Evolutionary conservation across 768 basidiomycete species (phyloP).

Genomic region (Auricularia sp.): DNA sequence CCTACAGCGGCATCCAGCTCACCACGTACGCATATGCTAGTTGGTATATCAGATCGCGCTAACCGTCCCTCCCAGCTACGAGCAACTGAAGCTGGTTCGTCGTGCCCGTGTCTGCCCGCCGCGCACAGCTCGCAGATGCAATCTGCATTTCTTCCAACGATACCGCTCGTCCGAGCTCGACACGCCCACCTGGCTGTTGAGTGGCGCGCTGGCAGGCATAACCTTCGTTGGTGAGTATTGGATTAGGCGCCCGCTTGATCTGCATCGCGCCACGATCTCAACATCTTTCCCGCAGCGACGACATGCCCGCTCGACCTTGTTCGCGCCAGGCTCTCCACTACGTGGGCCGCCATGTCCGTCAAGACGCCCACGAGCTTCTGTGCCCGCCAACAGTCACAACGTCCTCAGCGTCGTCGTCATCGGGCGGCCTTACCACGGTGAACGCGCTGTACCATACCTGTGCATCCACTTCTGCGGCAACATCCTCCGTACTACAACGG

Average conservation of each 20-base stretch:
- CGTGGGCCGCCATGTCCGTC: slow-evolving; percentile 65
- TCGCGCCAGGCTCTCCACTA: slow-evolving; percentile 83
- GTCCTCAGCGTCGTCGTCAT: slow-evolving; percentile 10
- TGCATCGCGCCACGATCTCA: slow-evolving; percentile 6
- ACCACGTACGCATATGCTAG: slow-evolving; percentile 13
- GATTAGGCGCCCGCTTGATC: not conserved
- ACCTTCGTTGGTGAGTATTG: slow-evolving; percentile 75
- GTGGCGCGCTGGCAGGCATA: slow-evolving; percentile 88
- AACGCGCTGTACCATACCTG: slow-evolving; percentile 10
- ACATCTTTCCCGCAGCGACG: slow-evolving; percentile 36
- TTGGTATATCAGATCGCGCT: too few species aligned
- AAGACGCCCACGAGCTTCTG: slow-evolving; percentile 11
- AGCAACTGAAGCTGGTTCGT: slow-evolving; percentile 74
- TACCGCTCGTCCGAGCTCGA: slow-evolving; percentile 69
- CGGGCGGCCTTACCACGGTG: slow-evolving; percentile 2
- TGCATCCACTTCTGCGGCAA: slow-evolving; percentile 16
- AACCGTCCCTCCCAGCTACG: slow-evolving; percentile 51
- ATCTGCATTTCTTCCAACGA: slow-evolving; percentile 51
- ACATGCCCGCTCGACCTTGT: slow-evolving; percentile 94
- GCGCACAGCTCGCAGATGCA: not conserved
- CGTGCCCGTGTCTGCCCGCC: not conserved
- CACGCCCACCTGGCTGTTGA: slow-evolving; percentile 74
- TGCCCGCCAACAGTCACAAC: slow-evolving; percentile 18
- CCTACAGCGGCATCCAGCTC: slow-evolving; percentile 51
- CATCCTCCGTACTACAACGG: slow-evolving; percentile 24